Evolutionary conservation across 768 basidiomycete genomes (phyloP), one percentile per base, ranked within the genome.

Genomic region (Suillus ampliporus): DNA sequence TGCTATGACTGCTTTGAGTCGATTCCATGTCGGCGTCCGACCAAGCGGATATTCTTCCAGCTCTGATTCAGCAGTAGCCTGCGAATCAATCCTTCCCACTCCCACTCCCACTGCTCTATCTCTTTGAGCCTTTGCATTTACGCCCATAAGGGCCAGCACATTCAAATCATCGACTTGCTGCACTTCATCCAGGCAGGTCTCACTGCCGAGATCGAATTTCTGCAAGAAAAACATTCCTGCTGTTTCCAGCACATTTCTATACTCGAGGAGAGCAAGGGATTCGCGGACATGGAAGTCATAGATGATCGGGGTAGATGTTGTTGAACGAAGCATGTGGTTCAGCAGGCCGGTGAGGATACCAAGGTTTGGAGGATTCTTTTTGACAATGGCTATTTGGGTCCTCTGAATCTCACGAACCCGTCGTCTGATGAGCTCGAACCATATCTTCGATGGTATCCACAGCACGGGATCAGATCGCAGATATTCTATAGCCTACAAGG

Each of bases 151-250:
- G 0, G 35, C 54, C 15, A 57, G 35, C 0, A 57, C 54, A 15
- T 57, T 23, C 7, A 37, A 5, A 15, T 64, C 48, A 21, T 67
- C 62, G 0, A 54, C 4, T 35, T 61, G 23, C 40, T 67, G 60
- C 1, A 64, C 7, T 1, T n/a, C 11, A 0, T 44, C 11, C 11
- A 66, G 61, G 0, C 50, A 2, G n/a, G 58, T n/a, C 1, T 9
- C 13, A 4, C 31, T 38, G 34, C 41, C 1, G 1, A 64, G 13
- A 4, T 68, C 17, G 5, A 68, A 15, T 11, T 67, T 50, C 0
- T 54, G 44, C 0, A 67, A 23, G 19, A 67, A 65, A 35, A 65
- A 65, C 44, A 67, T 65, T n/a, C 26, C 34, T 15, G 58, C 59
- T 10, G 2, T 3, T 2, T 65, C 58, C 2, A 44, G n/a, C n/a